Evolutionary conservation across 2,329 filamentous ascomycete species (phyloP).

Genomic region (Clonostachys byssicola): DNA sequence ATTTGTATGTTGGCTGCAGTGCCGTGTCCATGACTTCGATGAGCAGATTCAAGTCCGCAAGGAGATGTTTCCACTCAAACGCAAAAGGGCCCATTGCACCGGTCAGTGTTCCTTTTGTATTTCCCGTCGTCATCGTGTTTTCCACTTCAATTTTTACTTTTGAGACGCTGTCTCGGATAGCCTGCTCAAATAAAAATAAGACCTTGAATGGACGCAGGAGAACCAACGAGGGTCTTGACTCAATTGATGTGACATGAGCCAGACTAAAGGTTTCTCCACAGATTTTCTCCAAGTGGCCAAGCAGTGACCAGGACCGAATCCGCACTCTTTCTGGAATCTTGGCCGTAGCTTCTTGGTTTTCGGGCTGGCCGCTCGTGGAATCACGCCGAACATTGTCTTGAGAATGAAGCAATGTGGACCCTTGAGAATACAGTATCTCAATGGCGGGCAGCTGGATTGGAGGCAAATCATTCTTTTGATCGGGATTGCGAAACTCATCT

Average conservation of each 20-base stretch:
- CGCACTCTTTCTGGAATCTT: background rate
- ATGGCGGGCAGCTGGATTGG: too few species aligned
- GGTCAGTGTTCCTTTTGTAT: background rate
- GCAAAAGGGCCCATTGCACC: background rate
- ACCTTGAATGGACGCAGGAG: constrained; percentile 6
- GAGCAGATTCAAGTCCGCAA: constrained; percentile 3
- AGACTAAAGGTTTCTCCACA: background rate
- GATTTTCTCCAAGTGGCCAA: background rate
- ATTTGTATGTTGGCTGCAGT: constrained; percentile 3
- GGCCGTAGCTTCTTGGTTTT: too few species aligned
- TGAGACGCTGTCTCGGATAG: constrained; percentile 1
- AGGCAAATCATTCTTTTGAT: too few species aligned
- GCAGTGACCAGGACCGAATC: background rate
- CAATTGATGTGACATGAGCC: background rate
- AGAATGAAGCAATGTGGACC: too few species aligned
- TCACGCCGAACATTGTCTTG: too few species aligned
- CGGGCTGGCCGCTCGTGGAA: too few species aligned
- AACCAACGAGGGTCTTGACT: background rate
- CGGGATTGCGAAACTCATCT: too few species aligned
- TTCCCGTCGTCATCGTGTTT: background rate
- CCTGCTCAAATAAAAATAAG: constrained; percentile 1
- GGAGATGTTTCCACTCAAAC: background rate
- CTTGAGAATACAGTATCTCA: too few species aligned
- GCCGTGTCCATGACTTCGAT: constrained; percentile 8
- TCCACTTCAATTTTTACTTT: background rate